phyloP scores from a whole-genome alignment of 257 asterid species.

The Gentiana macrophylla region DNA sequence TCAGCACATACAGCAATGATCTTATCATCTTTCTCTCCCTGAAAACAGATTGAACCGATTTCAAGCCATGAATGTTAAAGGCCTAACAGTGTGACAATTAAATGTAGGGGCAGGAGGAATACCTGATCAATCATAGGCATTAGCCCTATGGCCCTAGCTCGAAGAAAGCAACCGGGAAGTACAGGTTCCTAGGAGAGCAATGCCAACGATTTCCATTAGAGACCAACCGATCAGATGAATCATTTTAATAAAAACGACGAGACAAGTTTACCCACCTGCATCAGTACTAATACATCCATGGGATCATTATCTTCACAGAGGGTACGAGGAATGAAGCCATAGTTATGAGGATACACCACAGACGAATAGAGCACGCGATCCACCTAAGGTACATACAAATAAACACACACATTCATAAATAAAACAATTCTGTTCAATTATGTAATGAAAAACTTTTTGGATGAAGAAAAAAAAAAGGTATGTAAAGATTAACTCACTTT shows the following conservation, averaged over 20 bases:
- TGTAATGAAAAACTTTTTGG: too few species aligned
- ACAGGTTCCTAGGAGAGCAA: slow-evolving; percentile 13
- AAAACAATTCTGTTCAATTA: too few species aligned
- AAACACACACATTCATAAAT: too few species aligned
- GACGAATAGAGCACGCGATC: slow-evolving; percentile 18
- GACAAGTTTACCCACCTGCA: slow-evolving; percentile 12
- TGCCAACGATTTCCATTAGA: too few species aligned
- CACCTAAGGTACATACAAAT: slow-evolving; percentile 6
- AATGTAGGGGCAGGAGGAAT: neutral
- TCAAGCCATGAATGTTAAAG: too few species aligned
- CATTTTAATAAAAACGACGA: too few species aligned
- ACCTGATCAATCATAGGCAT: slow-evolving; percentile 26
- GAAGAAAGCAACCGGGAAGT: slow-evolving; percentile 25
- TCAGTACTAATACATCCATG: slow-evolving; percentile 15
- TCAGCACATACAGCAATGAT: slow-evolving; percentile 16
- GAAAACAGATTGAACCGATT: neutral
- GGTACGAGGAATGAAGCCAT: slow-evolving; percentile 19
- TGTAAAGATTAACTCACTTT: neutral
- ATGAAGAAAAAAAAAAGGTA: too few species aligned
- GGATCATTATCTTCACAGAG: slow-evolving; percentile 20
- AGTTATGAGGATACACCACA: slow-evolving; percentile 20
- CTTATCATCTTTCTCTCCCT: slow-evolving; percentile 23
- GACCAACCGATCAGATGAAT: too few species aligned
- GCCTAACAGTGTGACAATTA: too few species aligned
- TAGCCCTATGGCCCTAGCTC: slow-evolving; percentile 19